phyloP scores from a whole-genome alignment of 148 eudicot genomes.

The Dianthus caryophyllus region DNA sequence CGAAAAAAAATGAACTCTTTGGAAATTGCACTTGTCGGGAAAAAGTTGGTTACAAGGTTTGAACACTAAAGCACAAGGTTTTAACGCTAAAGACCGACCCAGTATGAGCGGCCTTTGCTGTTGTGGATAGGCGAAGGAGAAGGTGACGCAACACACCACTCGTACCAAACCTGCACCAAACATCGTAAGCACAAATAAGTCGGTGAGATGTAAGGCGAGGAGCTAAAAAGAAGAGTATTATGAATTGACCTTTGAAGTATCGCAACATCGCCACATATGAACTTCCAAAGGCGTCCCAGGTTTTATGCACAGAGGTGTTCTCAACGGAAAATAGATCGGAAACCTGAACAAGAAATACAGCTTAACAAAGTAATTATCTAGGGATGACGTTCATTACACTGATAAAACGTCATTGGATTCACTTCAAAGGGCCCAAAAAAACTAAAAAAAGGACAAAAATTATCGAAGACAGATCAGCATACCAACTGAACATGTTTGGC shows the following conservation, averaged over 20 bases:
- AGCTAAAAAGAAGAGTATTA: background rate
- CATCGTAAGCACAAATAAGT: conserved; percentile 3
- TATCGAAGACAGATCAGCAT: conserved; percentile 1
- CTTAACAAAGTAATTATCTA: conserved; percentile 2
- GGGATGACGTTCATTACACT: background rate
- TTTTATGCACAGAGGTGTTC: conserved; percentile 55
- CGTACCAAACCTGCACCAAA: conserved; percentile 82
- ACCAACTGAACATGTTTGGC: conserved; percentile 99
- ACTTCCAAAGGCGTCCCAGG: conserved; percentile 64
- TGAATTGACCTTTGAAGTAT: conserved; percentile 59
- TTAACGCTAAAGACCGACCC: conserved; percentile 77
- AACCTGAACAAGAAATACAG: conserved; percentile 48
- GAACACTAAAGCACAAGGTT: background rate
- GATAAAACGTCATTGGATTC: background rate
- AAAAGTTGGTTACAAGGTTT: too few relatives aligned
- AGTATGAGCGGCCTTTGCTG: conserved; percentile 83
- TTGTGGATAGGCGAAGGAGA: conserved; percentile 70
- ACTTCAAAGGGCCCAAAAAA: background rate
- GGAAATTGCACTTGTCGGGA: too few relatives aligned
- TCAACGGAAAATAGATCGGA: conserved; percentile 84
- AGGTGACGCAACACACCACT: conserved; percentile 79
- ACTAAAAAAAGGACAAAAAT: background rate
- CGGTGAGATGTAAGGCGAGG: background rate
- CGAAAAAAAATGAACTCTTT: too few relatives aligned
- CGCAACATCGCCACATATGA: conserved; percentile 90